phyloP scores from a whole-genome alignment of 257 asterid genomes.

The Jaltomata sinuosa region DNA sequence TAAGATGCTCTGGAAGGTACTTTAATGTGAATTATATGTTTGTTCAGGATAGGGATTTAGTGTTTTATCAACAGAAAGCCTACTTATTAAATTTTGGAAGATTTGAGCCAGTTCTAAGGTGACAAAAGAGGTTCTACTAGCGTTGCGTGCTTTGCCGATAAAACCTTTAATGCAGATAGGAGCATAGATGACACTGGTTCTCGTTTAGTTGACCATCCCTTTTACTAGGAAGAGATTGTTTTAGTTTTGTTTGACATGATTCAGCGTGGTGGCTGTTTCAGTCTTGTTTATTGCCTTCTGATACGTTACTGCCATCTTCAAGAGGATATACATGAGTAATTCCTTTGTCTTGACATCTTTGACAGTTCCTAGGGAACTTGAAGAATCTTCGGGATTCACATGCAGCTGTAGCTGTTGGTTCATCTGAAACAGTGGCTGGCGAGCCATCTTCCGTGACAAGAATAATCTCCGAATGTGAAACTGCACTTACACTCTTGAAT shows the following conservation, averaged over 20 bases:
- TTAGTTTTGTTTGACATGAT: background rate
- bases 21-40: background rate
- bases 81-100: background rate
- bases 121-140: background rate
- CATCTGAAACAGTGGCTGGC: constrained; percentile 77
- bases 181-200: background rate
- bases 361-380: constrained; percentile 83
- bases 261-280: background rate
- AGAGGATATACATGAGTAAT: background rate
- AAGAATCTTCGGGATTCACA: constrained; percentile 93
- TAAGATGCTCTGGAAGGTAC: constrained; percentile 96
- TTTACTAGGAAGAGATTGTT: background rate
- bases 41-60: background rate
- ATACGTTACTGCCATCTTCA: background rate
- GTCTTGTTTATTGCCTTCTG: background rate
- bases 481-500: constrained; percentile 73
- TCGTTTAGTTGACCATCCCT: background rate
- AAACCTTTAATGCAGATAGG: background rate
- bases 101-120: background rate
- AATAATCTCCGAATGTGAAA: constrained; percentile 90
- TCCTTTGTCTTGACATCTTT: background rate
- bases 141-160: background rate
- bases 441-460: constrained; percentile 83
- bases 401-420: constrained; percentile 81
- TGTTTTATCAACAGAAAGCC: background rate